Percentiles rank a stretch among this genome's conserved stretches.
Evolutionary conservation across 768 basidiomycete genomes (phyloP).

Genomic region (Tephrocybe sp.): DNA sequence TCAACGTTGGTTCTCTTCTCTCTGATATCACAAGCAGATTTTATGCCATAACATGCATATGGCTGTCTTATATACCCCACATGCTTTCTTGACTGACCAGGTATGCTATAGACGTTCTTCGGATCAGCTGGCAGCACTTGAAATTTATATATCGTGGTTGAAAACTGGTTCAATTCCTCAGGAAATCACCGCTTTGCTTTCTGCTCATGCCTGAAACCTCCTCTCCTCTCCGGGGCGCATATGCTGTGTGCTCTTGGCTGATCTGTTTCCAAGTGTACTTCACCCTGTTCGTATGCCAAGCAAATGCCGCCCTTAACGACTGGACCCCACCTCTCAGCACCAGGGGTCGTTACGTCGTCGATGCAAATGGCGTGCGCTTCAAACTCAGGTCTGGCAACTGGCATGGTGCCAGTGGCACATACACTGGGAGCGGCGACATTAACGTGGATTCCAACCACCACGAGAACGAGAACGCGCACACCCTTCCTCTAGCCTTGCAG

Average conservation of each 20-base stretch:
- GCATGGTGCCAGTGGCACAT: constrained; percentile 19
- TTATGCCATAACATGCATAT: not conserved
- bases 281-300: not conserved
- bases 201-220: no score
- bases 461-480: constrained; percentile 15
- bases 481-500: constrained; percentile 14
- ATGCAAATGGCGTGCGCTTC: constrained; percentile 15
- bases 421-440: constrained; percentile 15
- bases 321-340: constrained; percentile 19
- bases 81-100: no score
- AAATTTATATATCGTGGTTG: no score
- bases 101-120: no score
- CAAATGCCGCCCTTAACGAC: constrained; percentile 1
- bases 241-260: no score
- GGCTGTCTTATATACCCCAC: not conserved
- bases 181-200: no score
- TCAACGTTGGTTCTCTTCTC: not conserved
- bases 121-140: no score
- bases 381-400: constrained; percentile 17
- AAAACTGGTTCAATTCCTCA: no score
- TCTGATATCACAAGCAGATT: no score
- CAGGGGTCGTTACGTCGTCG: constrained; percentile 16
- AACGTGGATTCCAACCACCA: constrained; percentile 14
- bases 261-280: not conserved
- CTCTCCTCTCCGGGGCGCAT: no score